Base-by-base conservation (phyloP, 164 flowering plant genomes). In the Euptelea pleiosperma region DNA sequence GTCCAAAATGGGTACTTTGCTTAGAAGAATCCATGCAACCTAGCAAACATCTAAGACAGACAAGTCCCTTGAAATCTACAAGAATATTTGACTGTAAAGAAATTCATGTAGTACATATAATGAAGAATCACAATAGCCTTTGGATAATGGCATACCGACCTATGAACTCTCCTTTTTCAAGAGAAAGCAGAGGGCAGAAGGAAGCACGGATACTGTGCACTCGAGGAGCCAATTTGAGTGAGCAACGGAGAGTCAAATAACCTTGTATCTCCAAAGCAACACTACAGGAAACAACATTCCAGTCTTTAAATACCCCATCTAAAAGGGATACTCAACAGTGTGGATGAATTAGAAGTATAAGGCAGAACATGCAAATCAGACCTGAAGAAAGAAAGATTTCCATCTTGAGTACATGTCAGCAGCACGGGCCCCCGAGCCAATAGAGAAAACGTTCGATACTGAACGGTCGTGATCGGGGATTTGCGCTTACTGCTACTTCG, bases 141-240 rank as follows among this genome's bases (percentile, higher is more conserved):
- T 54, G 24, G 37, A 22, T 39, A 30, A 56, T 44, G 47, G 55
- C n/a, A 69, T 34, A 67, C 85, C 29, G 24, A 93, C 98, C 99
- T 75, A 93, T 81, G 52, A 75, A 93, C 68, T 93, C 97, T 66
- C 99, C 99, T 67, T 88, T 90, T 57, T 93, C 96, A 60, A 93
- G 86, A 31, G 99, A 93, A 66, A 93, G 91, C 48, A 93, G 64
- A 30, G 99, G 99, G 72, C 99, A 93, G 68, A 93, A 93, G 39
- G 95, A 85, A 69, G 91, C 96, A 35, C 74, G 90, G 21, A 91
- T 82, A 53, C 79, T 82, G 46, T 94, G 89, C 48, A 86, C 63
- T 47, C 96, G 77, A 58, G 97, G 85, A 72, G 83, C 66, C 63
- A 94, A 75, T 69, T 88, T 82, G 52, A 94, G 96, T 11, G 99